Percentiles rank a stretch among this genome's conserved stretches.
Evolutionary conservation across 2,329 filamentous ascomycete species (phyloP).

Genomic region (Colletotrichum cereale): DNA sequence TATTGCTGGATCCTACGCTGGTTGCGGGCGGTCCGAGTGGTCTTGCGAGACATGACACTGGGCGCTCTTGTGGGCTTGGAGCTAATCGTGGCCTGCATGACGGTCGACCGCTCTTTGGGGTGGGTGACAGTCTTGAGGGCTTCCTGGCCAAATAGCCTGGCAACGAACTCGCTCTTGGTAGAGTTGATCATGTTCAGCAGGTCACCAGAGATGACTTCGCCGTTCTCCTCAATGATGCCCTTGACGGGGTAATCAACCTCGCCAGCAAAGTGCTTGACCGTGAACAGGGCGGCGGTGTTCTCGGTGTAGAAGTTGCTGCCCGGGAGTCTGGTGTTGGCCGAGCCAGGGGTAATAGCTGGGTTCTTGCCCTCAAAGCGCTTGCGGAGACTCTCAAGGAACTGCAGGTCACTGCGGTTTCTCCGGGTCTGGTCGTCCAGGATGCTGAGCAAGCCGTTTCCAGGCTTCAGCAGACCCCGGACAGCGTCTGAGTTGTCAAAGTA

Average conservation of each 20-base stretch:
- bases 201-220: constrained; percentile 95
- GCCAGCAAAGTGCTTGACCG: constrained; percentile 94
- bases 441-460: constrained; percentile 90
- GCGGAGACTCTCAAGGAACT: constrained; percentile 89
- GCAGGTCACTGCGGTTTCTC: constrained; percentile 87
- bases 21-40: constrained; percentile 56
- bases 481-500: constrained; percentile 99
- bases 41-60: constrained; percentile 89
- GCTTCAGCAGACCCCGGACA: constrained; percentile 90
- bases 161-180: constrained; percentile 89
- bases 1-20: constrained; percentile 46
- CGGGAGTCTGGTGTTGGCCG: constrained; percentile 80
- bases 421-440: constrained; percentile 97
- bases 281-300: constrained; percentile 84
- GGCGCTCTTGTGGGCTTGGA: constrained; percentile 94
- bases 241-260: constrained; percentile 94
- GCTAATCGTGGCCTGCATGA: constrained; percentile 96
- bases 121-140: constrained; percentile 93
- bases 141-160: constrained; percentile 95
- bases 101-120: constrained; percentile 87
- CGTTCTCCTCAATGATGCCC: constrained; percentile 93
- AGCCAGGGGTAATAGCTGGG: constrained; percentile 84
- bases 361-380: constrained; percentile 97
- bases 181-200: constrained; percentile 93
- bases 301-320: constrained; percentile 92